phyloP scores from a whole-genome alignment of 495 filamentous ascomycete species.

The Xylaria castorea region DNA sequence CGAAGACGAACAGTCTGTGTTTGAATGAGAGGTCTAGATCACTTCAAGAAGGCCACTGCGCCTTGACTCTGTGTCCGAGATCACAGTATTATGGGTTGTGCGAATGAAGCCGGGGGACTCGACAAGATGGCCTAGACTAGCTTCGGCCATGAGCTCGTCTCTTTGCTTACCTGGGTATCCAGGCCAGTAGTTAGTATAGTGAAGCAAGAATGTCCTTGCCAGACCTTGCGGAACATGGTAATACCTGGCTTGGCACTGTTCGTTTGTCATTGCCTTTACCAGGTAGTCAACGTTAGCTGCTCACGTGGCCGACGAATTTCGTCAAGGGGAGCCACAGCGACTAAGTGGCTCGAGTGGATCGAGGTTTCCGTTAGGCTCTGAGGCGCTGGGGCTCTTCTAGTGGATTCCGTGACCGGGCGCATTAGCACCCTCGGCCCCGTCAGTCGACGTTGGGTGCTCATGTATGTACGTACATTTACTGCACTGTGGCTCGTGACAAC shows the following conservation, averaged over 20 bases:
- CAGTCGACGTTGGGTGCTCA: slow-evolving; percentile 6
- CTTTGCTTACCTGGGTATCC: background rate
- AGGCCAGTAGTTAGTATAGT: background rate
- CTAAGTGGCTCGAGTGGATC: slow-evolving; percentile 12
- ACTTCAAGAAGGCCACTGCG: background rate
- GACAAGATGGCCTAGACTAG: background rate
- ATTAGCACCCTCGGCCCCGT: slow-evolving; percentile 24
- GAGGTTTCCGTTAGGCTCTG: slow-evolving; percentile 12
- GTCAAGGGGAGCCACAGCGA: slow-evolving; percentile 20
- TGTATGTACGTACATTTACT: background rate
- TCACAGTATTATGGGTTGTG: background rate
- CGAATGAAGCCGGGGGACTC: background rate
- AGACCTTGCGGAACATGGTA: slow-evolving; percentile 3
- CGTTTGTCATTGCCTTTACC: background rate
- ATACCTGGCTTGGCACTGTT: slow-evolving; percentile 3
- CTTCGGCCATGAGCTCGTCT: background rate
- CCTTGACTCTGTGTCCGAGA: background rate
- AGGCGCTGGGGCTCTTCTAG: slow-evolving; percentile 2
- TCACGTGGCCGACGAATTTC: slow-evolving; percentile 27
- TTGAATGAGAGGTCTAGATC: background rate
- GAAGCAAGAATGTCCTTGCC: background rate
- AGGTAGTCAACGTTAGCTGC: slow-evolving; percentile 15
- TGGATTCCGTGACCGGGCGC: slow-evolving; percentile 17
- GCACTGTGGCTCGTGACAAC: background rate
- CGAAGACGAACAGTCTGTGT: background rate